Evolutionary conservation across 1,284 basidiomycete species (phyloP).

Genomic region (Fistulina hepatica): DNA sequence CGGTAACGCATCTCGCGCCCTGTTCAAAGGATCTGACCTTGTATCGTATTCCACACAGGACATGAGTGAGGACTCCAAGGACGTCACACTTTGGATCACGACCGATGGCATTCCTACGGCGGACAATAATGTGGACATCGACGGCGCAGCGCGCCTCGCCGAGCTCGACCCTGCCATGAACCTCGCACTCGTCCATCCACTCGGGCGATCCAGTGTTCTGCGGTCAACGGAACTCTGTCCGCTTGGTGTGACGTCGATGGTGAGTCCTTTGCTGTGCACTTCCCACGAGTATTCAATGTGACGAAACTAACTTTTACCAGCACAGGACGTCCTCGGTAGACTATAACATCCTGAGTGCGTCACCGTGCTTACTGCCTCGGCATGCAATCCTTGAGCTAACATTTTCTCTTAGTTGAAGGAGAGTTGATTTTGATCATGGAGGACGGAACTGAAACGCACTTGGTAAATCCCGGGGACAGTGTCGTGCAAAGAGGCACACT

Average conservation of each 20-base stretch:
- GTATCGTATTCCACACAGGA: slow-evolving; percentile 14
- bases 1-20: slow-evolving; percentile 17
- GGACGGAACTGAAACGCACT: slow-evolving; percentile 42
- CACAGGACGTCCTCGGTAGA: slow-evolving; percentile 46
- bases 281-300: not conserved
- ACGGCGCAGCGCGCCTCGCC: slow-evolving; percentile 38
- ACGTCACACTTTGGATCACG: slow-evolving; percentile 37
- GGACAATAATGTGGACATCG: slow-evolving; percentile 43
- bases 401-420: slow-evolving; percentile 33
- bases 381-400: not conserved
- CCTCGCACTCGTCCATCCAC: slow-evolving; percentile 34
- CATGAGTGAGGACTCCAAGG: slow-evolving; percentile 26
- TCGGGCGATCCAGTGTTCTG: slow-evolving; percentile 40
- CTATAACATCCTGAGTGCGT: slow-evolving; percentile 47
- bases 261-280: slow-evolving; percentile 18
- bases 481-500: slow-evolving; percentile 49
- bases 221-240: slow-evolving; percentile 49
- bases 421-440: slow-evolving; percentile 44
- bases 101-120: slow-evolving; percentile 37
- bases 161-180: slow-evolving; percentile 26
- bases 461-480: slow-evolving; percentile 45
- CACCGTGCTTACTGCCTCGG: not conserved
- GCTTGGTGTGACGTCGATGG: slow-evolving; percentile 39
- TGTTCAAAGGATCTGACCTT: no score
- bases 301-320: slow-evolving; percentile 17